Conservation (phyloP, 2,329 filamentous ascomycete species). For the Thermothelomyces thermophilus region DNA sequence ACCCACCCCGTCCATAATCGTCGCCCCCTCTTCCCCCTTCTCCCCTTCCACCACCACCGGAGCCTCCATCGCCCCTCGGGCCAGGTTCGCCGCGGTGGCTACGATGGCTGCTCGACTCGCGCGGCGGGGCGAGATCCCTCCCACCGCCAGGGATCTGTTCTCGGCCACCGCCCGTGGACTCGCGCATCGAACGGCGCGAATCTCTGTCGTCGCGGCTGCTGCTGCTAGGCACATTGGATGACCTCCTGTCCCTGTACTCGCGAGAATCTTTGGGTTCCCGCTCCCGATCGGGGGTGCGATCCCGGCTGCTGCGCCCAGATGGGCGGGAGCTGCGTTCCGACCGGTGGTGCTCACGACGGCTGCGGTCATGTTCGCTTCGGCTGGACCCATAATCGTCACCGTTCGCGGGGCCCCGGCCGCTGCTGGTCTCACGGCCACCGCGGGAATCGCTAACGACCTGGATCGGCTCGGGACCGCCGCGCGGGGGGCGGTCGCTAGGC, state of each 20-base stretch:
- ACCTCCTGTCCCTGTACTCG: constrained; percentile 41
- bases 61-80: constrained; percentile 11
- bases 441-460: constrained; percentile 21
- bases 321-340: constrained; percentile 27
- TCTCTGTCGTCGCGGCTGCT: constrained; percentile 23
- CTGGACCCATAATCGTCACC: constrained; percentile 33
- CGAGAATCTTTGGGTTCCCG: constrained; percentile 37
- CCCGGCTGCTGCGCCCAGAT: constrained; percentile 44
- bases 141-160: constrained; percentile 20
- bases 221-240: constrained; percentile 18
- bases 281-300: constrained; percentile 23
- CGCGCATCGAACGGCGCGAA: constrained; percentile 24
- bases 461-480: constrained; percentile 25
- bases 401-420: constrained; percentile 29
- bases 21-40: constrained; percentile 30
- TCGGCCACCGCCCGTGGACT: constrained; percentile 22
- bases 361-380: constrained; percentile 37
- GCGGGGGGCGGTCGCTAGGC: constrained; percentile 25
- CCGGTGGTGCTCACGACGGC: constrained; percentile 37
- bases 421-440: constrained; percentile 14
- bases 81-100: constrained; percentile 23
- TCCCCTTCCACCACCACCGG: constrained; percentile 17
- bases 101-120: constrained; percentile 24
- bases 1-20: constrained; percentile 33
- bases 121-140: constrained; percentile 26